Evolutionary conservation across 2,329 filamentous ascomycete species (phyloP).

Genomic region (Fusarium ambrosium): DNA sequence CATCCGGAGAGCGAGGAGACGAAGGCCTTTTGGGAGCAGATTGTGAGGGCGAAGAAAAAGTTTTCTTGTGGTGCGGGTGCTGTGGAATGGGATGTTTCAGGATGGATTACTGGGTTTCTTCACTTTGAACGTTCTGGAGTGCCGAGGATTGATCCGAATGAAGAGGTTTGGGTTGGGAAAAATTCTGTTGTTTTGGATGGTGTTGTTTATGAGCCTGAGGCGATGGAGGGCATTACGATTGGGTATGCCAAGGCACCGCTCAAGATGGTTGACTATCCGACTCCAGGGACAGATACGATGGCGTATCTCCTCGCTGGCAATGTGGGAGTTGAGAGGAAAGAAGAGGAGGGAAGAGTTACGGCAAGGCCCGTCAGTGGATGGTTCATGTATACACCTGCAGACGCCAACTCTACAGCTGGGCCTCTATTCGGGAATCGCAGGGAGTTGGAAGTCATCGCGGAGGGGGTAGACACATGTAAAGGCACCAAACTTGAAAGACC

Average conservation of each 20-base stretch:
- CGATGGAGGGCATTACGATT: slow-evolving; percentile 50
- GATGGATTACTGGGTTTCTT: slow-evolving; percentile 64
- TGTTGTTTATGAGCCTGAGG: slow-evolving; percentile 47
- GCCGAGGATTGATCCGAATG: slow-evolving; percentile 33
- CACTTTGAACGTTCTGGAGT: slow-evolving; percentile 58
- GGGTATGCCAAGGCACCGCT: slow-evolving; percentile 58
- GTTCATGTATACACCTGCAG: slow-evolving; percentile 57
- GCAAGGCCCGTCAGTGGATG: slow-evolving; percentile 55
- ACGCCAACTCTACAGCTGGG: slow-evolving; percentile 40
- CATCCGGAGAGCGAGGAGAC: slow-evolving; percentile 51
- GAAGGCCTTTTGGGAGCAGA: slow-evolving; percentile 59
- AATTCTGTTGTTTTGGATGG: slow-evolving; percentile 45
- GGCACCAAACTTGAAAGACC: background rate
- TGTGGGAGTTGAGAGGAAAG: slow-evolving; percentile 51
- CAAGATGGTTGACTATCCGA: slow-evolving; percentile 52
- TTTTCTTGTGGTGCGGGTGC: slow-evolving; percentile 48
- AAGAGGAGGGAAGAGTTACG: slow-evolving; percentile 40
- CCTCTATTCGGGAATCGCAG: slow-evolving; percentile 34
- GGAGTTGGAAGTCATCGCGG: slow-evolving; percentile 41
- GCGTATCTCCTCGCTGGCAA: slow-evolving; percentile 57
- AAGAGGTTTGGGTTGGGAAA: slow-evolving; percentile 7
- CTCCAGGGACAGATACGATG: slow-evolving; percentile 43
- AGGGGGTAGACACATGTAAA: slow-evolving; percentile 11
- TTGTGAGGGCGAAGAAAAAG: slow-evolving; percentile 53
- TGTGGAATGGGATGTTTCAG: slow-evolving; percentile 56